Base-by-base conservation (phyloP, 441 rosid genomes). In the Gossypium schwendimanii region DNA sequence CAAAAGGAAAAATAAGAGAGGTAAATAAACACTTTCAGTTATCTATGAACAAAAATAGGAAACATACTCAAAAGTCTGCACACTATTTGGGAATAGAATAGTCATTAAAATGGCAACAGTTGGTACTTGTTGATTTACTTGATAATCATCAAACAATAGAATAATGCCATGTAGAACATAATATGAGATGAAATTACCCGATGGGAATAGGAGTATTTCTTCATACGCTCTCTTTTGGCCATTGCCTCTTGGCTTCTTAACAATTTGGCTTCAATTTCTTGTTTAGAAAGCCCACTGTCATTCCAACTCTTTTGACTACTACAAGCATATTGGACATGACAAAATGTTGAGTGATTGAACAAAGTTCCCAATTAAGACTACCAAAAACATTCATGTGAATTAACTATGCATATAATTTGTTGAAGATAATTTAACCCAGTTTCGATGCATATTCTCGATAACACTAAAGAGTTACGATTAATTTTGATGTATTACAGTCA, bases 151-250 rank as follows among this genome's bases (percentile, higher is more conserved):
- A 6, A 33, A 33, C 9, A 12, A 31, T 31, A 31, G 36, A 31
- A 31, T 31, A 31, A 5, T 5, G 0, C 36, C 36, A 31, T 31
- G 36, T 31, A 31, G 36, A 31, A 31, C 36, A 31, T 5, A 31
- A 31, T n/a, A 6, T 3, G 41, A 63, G 52, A 58, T 14, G 47
- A 39, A 50, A 52, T 70, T 88, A 94, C 98, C 84, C 87, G 79
- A 62, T 91, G 84, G 3, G 97, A 91, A 49, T 85, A 89, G 0
- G 97, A 92, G 83, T 89, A 91, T 74, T 80, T 88, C 81, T 86
- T 79, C 92, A 92, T 89, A 41, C 92, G 77, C 17, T 89, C 93
- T 82, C 99, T 82, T 79, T 79, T 88, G 69, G 81, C 49, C 18
- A 58, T 68, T 68, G 92, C 96, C 24, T 88, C 89, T 71, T 83